A percentile compares a stretch with the other conserved stretches of the same genome.
These are phyloP conservation scores for Solanum sejunctum DNA, from an alignment of 257 asterid genomes.

Conservation along the genomic window DNA sequence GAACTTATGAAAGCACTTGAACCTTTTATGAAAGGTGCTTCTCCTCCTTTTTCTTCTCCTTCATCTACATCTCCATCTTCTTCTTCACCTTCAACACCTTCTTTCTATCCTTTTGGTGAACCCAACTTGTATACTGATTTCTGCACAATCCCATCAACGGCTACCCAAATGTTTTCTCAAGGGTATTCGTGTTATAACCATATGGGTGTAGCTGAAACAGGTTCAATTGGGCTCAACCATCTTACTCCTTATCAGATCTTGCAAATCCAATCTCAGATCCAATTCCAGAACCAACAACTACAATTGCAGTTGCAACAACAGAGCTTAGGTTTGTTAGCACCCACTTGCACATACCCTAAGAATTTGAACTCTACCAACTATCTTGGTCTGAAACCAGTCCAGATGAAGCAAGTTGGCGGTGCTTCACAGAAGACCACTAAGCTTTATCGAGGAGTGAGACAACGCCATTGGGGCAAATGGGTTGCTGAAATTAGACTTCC, in stretches of 20 bases:
- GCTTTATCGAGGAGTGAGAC: constrained; percentile 87
- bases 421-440: constrained; percentile 37
- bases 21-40: constrained; percentile 70
- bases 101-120: constrained; percentile 9
- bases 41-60: background rate
- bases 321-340: constrained; percentile 6
- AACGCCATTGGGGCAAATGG: constrained; percentile 97
- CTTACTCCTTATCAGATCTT: constrained; percentile 62
- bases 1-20: constrained; percentile 87
- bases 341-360: background rate
- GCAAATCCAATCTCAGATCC: constrained; percentile 56
- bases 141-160: constrained; percentile 28
- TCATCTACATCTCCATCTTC: background rate
- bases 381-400: constrained; percentile 47
- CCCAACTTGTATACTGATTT: constrained; percentile 26
- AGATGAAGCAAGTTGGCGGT: constrained; percentile 53
- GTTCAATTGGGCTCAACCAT: constrained; percentile 38
- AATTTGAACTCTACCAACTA: constrained; percentile 14
- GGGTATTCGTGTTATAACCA: constrained; percentile 23
- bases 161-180: constrained; percentile 30
- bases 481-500: constrained; percentile 92
- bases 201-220: constrained; percentile 29
- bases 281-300: constrained; percentile 37
- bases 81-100: constrained; percentile 10
- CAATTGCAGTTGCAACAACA: constrained; percentile 8